Evolutionary conservation across 352 stramenopile species (phyloP).

Genomic region (Globisporangium ultimum): DNA sequence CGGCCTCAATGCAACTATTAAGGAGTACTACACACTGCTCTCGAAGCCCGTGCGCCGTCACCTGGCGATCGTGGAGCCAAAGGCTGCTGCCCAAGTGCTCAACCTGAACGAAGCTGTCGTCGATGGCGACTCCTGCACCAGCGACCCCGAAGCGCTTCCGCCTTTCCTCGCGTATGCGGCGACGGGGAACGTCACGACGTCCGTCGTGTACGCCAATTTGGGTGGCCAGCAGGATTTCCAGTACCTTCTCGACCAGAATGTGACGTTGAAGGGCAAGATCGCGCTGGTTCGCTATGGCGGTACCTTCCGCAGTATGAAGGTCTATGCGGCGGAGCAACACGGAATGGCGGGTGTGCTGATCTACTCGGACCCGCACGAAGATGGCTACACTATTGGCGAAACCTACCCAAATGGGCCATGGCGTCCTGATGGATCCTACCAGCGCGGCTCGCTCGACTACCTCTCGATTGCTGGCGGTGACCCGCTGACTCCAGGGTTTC

Average conservation of each 20-base stretch:
- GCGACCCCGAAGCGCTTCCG: no score
- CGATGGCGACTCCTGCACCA: no score
- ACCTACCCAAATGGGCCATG: no score
- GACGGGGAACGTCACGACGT: no score
- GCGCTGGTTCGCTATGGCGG: constrained; percentile 72
- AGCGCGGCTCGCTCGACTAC: no score
- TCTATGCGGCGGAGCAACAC: constrained; percentile 62
- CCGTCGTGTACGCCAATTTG: no score
- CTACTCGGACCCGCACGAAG: no score
- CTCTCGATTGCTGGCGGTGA: no score
- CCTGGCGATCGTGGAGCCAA: constrained; percentile 45
- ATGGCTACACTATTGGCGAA: no score
- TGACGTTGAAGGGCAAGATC: constrained; percentile 65
- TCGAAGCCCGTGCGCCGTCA: constrained; percentile 49
- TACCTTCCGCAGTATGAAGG: constrained; percentile 57
- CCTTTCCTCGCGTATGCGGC: no score
- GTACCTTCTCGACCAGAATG: constrained; percentile 41
- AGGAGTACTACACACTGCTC: constrained; percentile 68
- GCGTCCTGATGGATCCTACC: no score
- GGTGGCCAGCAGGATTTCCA: constrained; percentile 47
- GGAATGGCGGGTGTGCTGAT: constrained; percentile 10
- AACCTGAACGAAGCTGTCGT: no score
- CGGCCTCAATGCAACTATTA: constrained; percentile 63
- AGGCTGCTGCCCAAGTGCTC: neutral
- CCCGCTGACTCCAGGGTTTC: constrained; percentile 8